Conservation (phyloP, 805 yeast species). For the Wickerhamiella sergipiensis region DNA sequence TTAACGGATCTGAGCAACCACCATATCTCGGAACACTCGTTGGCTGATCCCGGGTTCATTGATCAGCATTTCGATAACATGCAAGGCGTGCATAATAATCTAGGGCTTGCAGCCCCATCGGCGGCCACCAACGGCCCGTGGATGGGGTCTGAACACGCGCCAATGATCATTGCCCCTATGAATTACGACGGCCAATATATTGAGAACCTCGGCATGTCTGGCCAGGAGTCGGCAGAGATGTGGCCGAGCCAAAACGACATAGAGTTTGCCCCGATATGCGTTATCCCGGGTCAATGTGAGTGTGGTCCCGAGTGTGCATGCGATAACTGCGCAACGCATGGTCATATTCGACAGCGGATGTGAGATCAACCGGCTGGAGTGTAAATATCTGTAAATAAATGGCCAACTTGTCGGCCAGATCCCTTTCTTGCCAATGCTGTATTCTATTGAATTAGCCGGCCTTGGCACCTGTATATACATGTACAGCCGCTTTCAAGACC, state of each 20-base stretch:
- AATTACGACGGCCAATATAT: constrained; percentile 15
- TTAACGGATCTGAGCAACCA: neutral
- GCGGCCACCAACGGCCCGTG: neutral
- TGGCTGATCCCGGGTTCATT: neutral
- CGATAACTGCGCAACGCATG: constrained; percentile 22
- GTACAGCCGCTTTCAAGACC: too few relatives aligned
- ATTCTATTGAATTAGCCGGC: too few relatives aligned
- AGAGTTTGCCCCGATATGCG: constrained; percentile 25
- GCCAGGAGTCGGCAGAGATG: constrained; percentile 16
- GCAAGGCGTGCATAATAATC: neutral
- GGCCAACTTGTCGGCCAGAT: too few relatives aligned
- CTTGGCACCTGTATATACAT: too few relatives aligned
- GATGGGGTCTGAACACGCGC: constrained; percentile 7
- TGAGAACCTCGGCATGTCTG: constrained; percentile 15
- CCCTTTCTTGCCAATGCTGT: too few relatives aligned
- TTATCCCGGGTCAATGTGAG: constrained; percentile 27
- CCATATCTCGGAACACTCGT: neutral
- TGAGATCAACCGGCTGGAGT: neutral
- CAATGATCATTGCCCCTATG: constrained; percentile 26
- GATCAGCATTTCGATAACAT: neutral
- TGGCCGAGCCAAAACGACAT: constrained; percentile 19
- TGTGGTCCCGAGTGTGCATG: constrained; percentile 27
- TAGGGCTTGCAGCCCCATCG: neutral
- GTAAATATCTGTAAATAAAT: neutral
- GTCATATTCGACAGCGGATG: neutral